Conservation (phyloP, 495 filamentous ascomycete species). For the Annulohypoxylon maeteangense region DNA sequence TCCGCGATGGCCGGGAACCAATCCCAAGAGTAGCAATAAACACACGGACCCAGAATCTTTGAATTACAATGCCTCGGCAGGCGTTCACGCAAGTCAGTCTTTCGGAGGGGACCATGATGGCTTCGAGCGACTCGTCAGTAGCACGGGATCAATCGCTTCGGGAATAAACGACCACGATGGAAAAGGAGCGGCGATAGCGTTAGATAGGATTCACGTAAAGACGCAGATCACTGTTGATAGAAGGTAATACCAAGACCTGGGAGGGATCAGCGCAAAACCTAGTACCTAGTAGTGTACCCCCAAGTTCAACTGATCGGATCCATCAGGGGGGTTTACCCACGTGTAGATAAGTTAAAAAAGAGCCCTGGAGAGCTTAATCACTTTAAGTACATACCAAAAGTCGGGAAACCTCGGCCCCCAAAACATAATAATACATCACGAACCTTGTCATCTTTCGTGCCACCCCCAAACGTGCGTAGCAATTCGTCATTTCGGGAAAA, state of each 20-base stretch:
- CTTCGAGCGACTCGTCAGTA: slow-evolving; percentile 24
- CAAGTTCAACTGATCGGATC: neutral
- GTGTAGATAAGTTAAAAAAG: neutral
- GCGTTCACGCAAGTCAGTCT: neutral
- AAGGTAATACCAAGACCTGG: neutral
- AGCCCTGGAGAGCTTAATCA: no score
- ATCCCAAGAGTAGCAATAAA: neutral
- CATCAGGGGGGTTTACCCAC: neutral
- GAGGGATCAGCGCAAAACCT: neutral
- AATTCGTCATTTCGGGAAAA: neutral
- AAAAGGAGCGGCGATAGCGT: slow-evolving; percentile 1
- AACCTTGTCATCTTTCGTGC: neutral
- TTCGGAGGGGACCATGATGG: neutral
- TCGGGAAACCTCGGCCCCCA: neutral
- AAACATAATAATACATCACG: neutral
- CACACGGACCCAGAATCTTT: slow-evolving; percentile 4
- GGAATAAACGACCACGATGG: neutral
- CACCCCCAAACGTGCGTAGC: neutral
- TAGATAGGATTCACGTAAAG: slow-evolving; percentile 14
- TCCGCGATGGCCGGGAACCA: slow-evolving; percentile 2
- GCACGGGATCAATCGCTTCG: neutral
- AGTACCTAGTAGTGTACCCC: neutral
- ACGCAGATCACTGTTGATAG: slow-evolving; percentile 16
- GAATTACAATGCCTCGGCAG: neutral
- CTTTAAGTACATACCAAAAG: neutral